A percentile compares a stretch with the other conserved stretches of the same genome.
Evolutionary conservation across 306 rosid genomes (phyloP).

Genomic region (Malus orientalis): DNA sequence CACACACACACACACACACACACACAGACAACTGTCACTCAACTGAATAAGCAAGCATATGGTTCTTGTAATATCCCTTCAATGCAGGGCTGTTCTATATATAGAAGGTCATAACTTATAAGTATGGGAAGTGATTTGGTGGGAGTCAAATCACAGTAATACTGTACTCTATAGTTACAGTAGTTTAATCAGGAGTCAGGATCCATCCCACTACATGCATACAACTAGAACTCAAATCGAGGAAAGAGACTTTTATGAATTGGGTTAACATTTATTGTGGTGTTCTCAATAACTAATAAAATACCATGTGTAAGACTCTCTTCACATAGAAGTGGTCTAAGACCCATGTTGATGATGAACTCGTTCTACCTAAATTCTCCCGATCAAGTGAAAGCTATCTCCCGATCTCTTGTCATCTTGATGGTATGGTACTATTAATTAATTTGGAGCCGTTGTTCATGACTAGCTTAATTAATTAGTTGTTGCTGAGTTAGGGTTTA

Average conservation of each 20-base stretch:
- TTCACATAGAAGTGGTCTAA: too few relatives aligned
- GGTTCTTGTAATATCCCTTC: not conserved
- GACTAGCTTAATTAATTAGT: not conserved
- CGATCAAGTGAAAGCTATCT: too few relatives aligned
- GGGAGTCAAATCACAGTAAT: not conserved
- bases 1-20: not conserved
- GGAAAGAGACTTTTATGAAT: not conserved
- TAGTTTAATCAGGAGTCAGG: not conserved
- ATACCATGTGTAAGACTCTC: too few relatives aligned
- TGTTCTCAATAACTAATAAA: too few relatives aligned
- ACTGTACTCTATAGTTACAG: not conserved
- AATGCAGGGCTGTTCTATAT: not conserved
- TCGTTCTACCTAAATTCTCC: too few relatives aligned
- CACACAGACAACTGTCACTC: not conserved
- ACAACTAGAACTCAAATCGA: not conserved
- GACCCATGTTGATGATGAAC: too few relatives aligned
- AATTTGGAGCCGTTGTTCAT: not conserved
- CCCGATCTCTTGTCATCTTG: not conserved
- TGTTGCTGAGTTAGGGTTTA: not conserved
- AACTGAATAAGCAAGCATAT: not conserved
- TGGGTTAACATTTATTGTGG: rapidly evolving
- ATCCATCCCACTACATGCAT: not conserved
- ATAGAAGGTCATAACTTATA: not conserved
- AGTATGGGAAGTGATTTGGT: not conserved
- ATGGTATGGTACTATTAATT: not conserved